Evolutionary conservation across 352 stramenopile species (phyloP), one percentile per base, ranked within the genome.

Genomic region (Phytophthora gonapodyides): DNA sequence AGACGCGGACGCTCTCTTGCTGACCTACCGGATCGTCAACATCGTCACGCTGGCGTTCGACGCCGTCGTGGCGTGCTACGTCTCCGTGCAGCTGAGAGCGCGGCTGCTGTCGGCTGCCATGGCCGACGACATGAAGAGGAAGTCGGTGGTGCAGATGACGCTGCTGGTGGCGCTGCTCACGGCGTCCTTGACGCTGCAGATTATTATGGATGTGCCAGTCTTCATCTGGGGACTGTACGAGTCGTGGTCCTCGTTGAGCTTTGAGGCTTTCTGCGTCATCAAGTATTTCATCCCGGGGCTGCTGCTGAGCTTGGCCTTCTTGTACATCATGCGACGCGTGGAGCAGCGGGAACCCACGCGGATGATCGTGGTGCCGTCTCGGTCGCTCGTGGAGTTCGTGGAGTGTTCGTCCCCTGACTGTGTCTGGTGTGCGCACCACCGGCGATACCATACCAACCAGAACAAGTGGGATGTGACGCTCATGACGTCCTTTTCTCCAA

Each of bases 241-340:
- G 4, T 73, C 67, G 15, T 85, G 66, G 55, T 54, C 53, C 3
- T 44, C 50, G 7, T 50, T 88, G 31, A 67, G 58, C 27, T 75
- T 81, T 30, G 55, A 65, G n/a, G 54, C 38, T 15, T 88, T 74
- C 24, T 78, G 67, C 19, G 21, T 85, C 9, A 45, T 88, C 63
- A 81, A 83, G 73, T 91, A 75, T 55, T 78, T 85, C 33, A 55
- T 80, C 7, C 73, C 82, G 7, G 76, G 63, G 0, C 36, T 88
- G 12, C 61, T 85, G n/a, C 51, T 91, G 37, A 91, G 77, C 35
- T 30, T 73, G 9, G 65, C 66, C 5, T 91, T 91, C 66, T 62
- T 91, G 30, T 91, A 89, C 56, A 88, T 88, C 59, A 91, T 91
- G 82, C 75, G 82, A 0, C 76, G 82, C 12, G 78, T 91, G 13